These are phyloP conservation scores for Solanum megistacrolobum DNA, from an alignment of 257 asterid genomes.

Conservation along the genomic window DNA sequence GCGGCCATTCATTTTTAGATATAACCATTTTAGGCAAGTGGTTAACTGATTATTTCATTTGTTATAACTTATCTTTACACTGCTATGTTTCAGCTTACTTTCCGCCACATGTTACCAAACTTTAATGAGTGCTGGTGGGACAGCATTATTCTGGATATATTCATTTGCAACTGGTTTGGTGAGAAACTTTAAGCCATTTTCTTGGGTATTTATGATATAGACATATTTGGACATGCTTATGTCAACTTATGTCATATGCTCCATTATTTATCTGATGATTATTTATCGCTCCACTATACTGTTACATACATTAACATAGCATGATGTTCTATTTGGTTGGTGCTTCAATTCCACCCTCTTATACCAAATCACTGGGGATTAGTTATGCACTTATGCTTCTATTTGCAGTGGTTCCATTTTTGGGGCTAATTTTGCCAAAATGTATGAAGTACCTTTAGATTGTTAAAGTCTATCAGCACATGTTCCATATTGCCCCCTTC, in stretches of 20 bases:
- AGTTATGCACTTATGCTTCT: neutral
- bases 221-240: neutral
- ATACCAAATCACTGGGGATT: neutral
- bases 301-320: neutral
- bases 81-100: constrained; percentile 70
- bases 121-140: constrained; percentile 99
- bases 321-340: neutral
- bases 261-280: neutral
- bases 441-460: neutral
- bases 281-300: neutral
- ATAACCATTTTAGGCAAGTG: neutral
- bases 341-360: neutral
- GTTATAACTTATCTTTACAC: neutral
- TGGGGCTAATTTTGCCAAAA: neutral
- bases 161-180: constrained; percentile 99
- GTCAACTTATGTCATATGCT: neutral
- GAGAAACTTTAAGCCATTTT: constrained; percentile 10
- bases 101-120: constrained; percentile 97
- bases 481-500: neutral
- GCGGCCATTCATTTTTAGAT: neutral
- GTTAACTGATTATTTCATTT: neutral
- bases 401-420: neutral
- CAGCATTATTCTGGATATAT: constrained; percentile 84
- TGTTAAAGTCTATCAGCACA: neutral
- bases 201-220: neutral